Evolutionary conservation across 1,284 basidiomycete species (phyloP).

Genomic region (Takashimella koratensis): DNA sequence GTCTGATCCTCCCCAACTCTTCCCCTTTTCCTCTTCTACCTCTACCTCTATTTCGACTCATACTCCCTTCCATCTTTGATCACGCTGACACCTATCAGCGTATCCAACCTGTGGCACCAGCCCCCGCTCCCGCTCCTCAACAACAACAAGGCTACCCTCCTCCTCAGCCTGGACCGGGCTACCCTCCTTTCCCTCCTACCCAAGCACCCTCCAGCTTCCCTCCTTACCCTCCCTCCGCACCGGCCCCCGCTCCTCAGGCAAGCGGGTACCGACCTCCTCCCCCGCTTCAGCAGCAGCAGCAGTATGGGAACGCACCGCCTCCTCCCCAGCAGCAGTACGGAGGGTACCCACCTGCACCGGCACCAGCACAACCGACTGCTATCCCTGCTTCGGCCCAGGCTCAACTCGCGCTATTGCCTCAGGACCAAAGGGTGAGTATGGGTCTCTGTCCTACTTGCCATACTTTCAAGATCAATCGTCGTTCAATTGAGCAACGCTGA

Average conservation of each 20-base stretch:
- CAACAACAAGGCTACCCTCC: background rate
- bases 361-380: slow-evolving; percentile 24
- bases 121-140: slow-evolving; percentile 26
- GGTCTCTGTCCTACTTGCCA: no score
- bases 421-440: slow-evolving; percentile 49
- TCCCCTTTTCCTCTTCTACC: slow-evolving; percentile 15
- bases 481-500: background rate
- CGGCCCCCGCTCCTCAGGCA: slow-evolving; percentile 29
- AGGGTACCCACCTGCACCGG: slow-evolving; percentile 11
- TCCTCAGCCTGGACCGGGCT: slow-evolving; percentile 12
- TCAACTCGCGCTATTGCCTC: slow-evolving; percentile 39
- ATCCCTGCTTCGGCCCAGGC: slow-evolving; percentile 40
- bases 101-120: slow-evolving; percentile 40
- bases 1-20: slow-evolving; percentile 44
- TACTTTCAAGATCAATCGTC: background rate
- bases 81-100: slow-evolving; percentile 18
- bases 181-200: slow-evolving; percentile 17
- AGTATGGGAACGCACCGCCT: slow-evolving; percentile 23
- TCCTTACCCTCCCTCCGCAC: slow-evolving; percentile 15
- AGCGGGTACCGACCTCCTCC: slow-evolving; percentile 17
- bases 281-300: slow-evolving; percentile 22
- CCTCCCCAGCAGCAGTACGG: slow-evolving; percentile 45
- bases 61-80: slow-evolving; percentile 18
- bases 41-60: slow-evolving; percentile 32
- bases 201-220: slow-evolving; percentile 33